Percentiles rank a stretch among this genome's conserved stretches.
Evolutionary conservation across 225 moss, liverwort and hornwort species (phyloP).

Genomic region (Polytrichum formosum): DNA sequence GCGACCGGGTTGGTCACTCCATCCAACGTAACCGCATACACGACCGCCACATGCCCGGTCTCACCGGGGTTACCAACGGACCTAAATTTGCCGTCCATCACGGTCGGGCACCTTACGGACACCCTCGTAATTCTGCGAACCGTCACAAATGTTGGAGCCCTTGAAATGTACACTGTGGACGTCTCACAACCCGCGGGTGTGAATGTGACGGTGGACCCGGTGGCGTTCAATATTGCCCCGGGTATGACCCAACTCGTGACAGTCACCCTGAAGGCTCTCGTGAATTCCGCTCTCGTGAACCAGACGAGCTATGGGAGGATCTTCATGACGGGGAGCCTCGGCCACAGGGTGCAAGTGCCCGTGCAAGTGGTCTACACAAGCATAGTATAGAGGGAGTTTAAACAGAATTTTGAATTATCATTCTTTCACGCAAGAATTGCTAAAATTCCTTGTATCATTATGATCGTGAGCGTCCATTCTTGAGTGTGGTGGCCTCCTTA

Average conservation of each 20-base stretch:
- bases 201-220: constrained; percentile 25
- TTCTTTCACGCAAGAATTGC: too few relatives aligned
- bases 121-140: constrained; percentile 22
- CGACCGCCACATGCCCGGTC: constrained; percentile 29
- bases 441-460: too few relatives aligned
- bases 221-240: constrained; percentile 33
- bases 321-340: constrained; percentile 36
- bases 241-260: constrained; percentile 25
- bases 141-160: constrained; percentile 27
- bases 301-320: constrained; percentile 50
- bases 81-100: constrained; percentile 49
- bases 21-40: constrained; percentile 19
- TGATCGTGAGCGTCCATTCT: too few relatives aligned
- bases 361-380: constrained; percentile 35
- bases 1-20: constrained; percentile 17
- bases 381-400: neutral
- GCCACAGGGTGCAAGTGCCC: constrained; percentile 43
- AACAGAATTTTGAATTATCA: too few relatives aligned
- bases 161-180: constrained; percentile 32
- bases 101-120: constrained; percentile 23
- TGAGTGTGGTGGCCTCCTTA: too few relatives aligned
- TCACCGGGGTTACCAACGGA: constrained; percentile 33
- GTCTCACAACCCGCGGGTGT: constrained; percentile 27
- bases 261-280: constrained; percentile 30
- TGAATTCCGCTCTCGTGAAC: constrained; percentile 14